Evolutionary conservation across 1,284 basidiomycete genomes (phyloP).

Genomic region (Chalciporus sp.): DNA sequence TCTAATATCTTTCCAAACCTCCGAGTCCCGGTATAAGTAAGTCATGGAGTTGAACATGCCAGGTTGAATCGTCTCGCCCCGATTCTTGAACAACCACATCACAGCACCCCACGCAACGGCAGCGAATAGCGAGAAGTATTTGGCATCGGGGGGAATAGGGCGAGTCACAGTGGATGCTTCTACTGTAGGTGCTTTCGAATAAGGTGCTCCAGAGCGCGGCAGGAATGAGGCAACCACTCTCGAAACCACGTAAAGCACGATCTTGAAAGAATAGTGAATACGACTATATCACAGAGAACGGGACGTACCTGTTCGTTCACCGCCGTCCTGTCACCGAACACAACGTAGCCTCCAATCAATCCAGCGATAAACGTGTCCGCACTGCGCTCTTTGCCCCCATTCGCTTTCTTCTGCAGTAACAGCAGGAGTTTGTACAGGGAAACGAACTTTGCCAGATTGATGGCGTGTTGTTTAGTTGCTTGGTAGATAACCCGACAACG

Average conservation of each 20-base stretch:
- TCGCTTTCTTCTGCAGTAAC: constrained; percentile 78
- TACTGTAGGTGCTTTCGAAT: constrained; percentile 41
- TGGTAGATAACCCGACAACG: constrained; percentile 73
- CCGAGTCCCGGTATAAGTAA: constrained; percentile 78
- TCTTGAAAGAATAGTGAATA: constrained; percentile 49
- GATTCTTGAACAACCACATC: constrained; percentile 94
- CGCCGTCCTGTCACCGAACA: constrained; percentile 94
- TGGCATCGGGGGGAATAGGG: constrained; percentile 79
- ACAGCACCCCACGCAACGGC: constrained; percentile 94
- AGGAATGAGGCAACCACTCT: constrained; percentile 88
- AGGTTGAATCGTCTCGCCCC: constrained; percentile 86
- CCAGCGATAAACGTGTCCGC: constrained; percentile 94
- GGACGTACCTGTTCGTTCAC: constrained; percentile 93
- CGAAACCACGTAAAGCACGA: constrained; percentile 94
- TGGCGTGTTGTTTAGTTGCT: constrained; percentile 88
- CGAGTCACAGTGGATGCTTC: constrained; percentile 48
- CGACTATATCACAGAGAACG: neutral
- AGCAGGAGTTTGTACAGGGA: constrained; percentile 90
- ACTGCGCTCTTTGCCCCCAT: constrained; percentile 79
- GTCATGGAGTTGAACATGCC: constrained; percentile 89
- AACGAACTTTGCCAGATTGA: constrained; percentile 93
- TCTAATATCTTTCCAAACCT: constrained; percentile 65
- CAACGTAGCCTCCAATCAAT: constrained; percentile 87
- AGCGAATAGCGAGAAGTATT: constrained; percentile 87
- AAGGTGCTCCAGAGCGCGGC: constrained; percentile 63